Evolutionary conservation across 2,329 filamentous ascomycete species (phyloP), one percentile per base, ranked within the genome.

Genomic region (Blumeria graminis): DNA sequence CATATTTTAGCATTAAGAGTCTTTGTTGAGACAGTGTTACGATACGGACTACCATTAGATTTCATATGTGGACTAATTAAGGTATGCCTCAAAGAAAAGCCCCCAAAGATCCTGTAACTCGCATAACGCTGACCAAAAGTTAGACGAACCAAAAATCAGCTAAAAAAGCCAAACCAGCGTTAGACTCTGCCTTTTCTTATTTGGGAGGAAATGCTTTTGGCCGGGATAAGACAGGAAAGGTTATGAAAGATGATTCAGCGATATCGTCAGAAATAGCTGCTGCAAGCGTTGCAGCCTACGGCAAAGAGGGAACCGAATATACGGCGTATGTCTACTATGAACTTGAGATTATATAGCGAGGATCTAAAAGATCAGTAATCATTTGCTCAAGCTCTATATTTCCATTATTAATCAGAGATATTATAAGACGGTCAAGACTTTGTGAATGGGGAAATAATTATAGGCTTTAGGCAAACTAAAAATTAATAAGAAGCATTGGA

Each of bases 261-360:
- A 70, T 86, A 65, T 81, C 84, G 45, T 83, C 81, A 39, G 90
- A 96, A 63, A 85, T 95, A 77, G 86, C 87, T 43, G 82, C 84
- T 3, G 82, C 82, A 3, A 84, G 80, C 32, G 68, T 82, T 54
- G 75, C 74, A 28, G 69, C 73, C 0, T 71, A 76, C 36, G 80
- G 78, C 11, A 80, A 78, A 16, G 85, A 88, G 58, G 82, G 81
- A 56, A 75, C 78, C 62, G 88, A 95, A 68, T 98, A 96, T 72
- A 92, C 87, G 58, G 84, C 92, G 43, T 98, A 93, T 70, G 92
- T 96, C 66, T 95, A 89, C 73, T 98, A 96, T 71, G 86, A 94
- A 68, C 85, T 96, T 67, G 86, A 92, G 66, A 80, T 96, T 62
- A 62, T 67, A 66, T 68, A 28, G 22, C 22, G 22, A 2, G 22